Evolutionary conservation across 2,329 filamentous ascomycete genomes (phyloP).

Genomic region (Hypoxylon sp.): DNA sequence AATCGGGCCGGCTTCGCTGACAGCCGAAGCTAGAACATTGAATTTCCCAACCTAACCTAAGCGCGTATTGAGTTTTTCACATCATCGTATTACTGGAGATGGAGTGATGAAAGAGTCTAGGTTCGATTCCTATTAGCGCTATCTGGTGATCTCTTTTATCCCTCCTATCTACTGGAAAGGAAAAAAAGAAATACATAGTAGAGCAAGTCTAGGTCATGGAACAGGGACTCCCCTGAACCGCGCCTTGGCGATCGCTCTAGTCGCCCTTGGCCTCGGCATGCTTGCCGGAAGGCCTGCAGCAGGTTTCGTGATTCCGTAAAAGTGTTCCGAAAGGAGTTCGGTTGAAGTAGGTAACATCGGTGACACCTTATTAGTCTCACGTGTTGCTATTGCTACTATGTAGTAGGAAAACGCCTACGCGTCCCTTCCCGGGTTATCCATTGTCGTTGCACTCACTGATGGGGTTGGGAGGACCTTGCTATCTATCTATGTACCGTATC

Average conservation of each 20-base stretch:
- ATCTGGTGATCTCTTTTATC: no score
- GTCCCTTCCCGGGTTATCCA: conserved; percentile 1
- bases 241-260: conserved; percentile 38
- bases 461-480: conserved; percentile 7
- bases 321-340: conserved; percentile 11
- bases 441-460: conserved; percentile 20
- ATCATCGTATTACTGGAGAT: no score
- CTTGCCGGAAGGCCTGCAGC: conserved; percentile 25
- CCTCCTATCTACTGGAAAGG: background rate
- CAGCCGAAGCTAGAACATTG: conserved; percentile 2
- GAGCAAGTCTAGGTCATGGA: background rate
- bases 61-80: conserved; percentile 4
- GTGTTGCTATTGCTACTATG: conserved; percentile 5
- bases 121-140: no score
- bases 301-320: conserved; percentile 28
- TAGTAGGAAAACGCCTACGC: background rate
- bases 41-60: background rate
- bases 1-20: conserved; percentile 35
- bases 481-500: no score
- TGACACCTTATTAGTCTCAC: conserved; percentile 13
- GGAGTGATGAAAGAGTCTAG: no score
- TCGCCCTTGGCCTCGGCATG: conserved; percentile 33
- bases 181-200: background rate
- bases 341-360: conserved; percentile 16
- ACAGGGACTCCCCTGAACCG: conserved; percentile 25